Evolutionary conservation across 2,329 filamentous ascomycete genomes (phyloP), one percentile per base, ranked within the genome.

Genomic region (Cytospora mali): DNA sequence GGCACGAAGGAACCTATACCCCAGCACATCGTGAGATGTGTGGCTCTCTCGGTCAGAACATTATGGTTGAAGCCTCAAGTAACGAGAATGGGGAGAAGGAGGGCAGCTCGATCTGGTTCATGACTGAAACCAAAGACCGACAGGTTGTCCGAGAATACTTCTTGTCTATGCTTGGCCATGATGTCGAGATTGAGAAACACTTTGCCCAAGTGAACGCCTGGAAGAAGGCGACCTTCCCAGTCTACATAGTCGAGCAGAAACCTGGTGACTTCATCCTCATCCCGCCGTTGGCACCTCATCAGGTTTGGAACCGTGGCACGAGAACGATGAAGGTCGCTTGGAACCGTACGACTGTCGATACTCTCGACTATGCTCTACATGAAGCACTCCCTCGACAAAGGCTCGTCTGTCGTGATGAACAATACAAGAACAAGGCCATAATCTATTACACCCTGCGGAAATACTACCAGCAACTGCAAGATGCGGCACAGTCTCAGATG

Each of bases 401-500:
- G 14, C 85, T 97, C 68, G 94, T 98, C 3, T 98, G 95, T 72
- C 90, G 95, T 42, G 95, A 99, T 68, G 95, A 99, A 74, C 94
- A 98, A 74, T 99, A 99, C 80, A 98, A 98, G 75, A 97, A 96
- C 78, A 98, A 98, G 74, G 92, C 93, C 6, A 97, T 98, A 62
- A 83, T 97, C 51, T 97, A 93, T 74, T 97, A 89, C 72, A 92
- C 93, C 0, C 81, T 98, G 4, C 79, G 89, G 13, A 95, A 93
- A 70, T 98, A 98, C 73, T 80, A 82, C 66, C 78, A 80, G n/a
- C 80, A 86, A 55, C 82, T 91, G 18, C 59, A 73, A 74, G 51
- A 78, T 82, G 27, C 79, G 84, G 55, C 84, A 86, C 55, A 80
- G 82, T 61, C 77, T 13, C 77, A 82, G 57, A 77, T 79, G 59